Evolutionary conservation across 2,329 filamentous ascomycete genomes (phyloP).

Genomic region (Sporothrix luriei): DNA sequence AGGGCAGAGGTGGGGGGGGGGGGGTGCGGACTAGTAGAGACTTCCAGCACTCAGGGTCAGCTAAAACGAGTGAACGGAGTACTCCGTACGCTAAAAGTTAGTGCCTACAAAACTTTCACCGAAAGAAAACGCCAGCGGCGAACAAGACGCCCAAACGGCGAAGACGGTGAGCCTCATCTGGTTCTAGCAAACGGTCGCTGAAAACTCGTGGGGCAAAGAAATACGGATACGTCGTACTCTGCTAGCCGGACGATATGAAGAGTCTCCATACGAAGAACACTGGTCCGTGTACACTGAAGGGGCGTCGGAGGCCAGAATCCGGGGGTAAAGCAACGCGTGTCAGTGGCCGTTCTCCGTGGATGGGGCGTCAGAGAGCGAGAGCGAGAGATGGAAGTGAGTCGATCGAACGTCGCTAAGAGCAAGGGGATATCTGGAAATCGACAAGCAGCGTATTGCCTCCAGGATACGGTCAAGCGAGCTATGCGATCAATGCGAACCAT

Average conservation of each 20-base stretch:
- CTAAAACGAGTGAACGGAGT: conserved; percentile 2
- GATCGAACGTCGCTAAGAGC: neutral
- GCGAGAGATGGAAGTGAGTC: neutral
- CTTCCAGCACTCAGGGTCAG: neutral
- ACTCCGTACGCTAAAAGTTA: conserved; percentile 13
- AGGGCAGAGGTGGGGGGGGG: neutral
- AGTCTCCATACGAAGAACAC: neutral
- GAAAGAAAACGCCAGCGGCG: neutral
- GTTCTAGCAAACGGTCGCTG: too few relatives aligned
- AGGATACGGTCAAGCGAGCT: neutral
- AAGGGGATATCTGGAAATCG: conserved; percentile 7
- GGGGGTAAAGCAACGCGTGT: conserved; percentile 1
- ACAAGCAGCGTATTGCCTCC: conserved; percentile 1
- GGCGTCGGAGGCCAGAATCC: neutral
- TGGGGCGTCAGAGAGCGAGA: too few relatives aligned
- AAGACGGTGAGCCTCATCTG: too few relatives aligned
- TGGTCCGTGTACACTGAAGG: too few relatives aligned
- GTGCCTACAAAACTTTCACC: neutral
- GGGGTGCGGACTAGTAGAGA: neutral
- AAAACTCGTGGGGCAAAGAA: too few relatives aligned
- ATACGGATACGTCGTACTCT: neutral
- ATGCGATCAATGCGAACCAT: neutral
- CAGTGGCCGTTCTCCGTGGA: conserved; percentile 14
- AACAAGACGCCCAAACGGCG: neutral
- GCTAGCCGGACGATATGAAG: neutral